Evolutionary conservation across 805 yeast genomes (phyloP), one percentile per base, ranked within the genome.

Genomic region (Zygoascus ofunaensis): DNA sequence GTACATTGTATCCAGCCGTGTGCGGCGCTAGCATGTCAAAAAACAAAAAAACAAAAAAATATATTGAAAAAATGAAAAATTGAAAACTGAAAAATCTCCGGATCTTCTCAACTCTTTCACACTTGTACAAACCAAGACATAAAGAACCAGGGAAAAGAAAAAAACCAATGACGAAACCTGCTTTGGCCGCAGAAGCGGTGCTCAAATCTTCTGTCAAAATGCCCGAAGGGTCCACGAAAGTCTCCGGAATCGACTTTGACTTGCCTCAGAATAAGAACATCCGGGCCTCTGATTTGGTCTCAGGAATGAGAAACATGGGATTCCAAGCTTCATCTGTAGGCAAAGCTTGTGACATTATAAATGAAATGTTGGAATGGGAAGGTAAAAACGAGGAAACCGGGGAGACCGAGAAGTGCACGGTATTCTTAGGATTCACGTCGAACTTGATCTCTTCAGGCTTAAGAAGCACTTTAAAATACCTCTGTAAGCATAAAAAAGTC

Each of bases 401-500:
- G 3, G 56, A 61, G 32, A 55, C 63, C 54, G 95, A 85, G 62
- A 84, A 81, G 59, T 74, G 95, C 23, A 92, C 98, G 4, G 81
- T 92, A 42, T 92, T 92, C 60, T 71, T 92, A 75, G 99, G 99
- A 32, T 92, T 82, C 67, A 92, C 99, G 37, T 90, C 97, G 7
- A 92, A 92, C 65, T 75, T 92, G 69, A 92, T 92, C 56, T 83
- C 95, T 34, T 84, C 95, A 3, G 99, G 99, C 37, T 68, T 89
- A 47, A 78, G 99, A 65, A 95, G 89, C 57, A 87, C 96, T 24
- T 68, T 92, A 54, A 75, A 92, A 60, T 90, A 72, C 61, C 72
- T 92, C 55, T 97, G 87, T 26, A 94, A 94, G 64, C 80, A 94
- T 68, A 90, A 87, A 64, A 84, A 83, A 76, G 95, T 92, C 37